Percentiles rank a stretch among this genome's conserved stretches.
Conservation (phyloP, 495 filamentous ascomycete genomes). For the Corynascus novoguineensis region DNA sequence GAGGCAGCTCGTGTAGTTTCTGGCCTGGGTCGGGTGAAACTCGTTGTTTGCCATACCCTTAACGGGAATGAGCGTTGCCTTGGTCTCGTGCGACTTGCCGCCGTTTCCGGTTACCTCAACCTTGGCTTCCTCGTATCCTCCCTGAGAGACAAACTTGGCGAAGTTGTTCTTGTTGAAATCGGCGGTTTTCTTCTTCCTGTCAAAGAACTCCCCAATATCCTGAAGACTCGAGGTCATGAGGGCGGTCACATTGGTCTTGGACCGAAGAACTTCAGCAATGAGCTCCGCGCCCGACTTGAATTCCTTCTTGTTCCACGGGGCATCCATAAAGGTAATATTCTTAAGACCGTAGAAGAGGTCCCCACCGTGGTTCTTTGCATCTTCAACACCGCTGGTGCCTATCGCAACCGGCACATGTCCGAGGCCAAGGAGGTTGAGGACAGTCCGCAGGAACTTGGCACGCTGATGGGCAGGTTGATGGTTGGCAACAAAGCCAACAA, state of each 20-base stretch:
- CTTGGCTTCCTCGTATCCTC: slow-evolving; percentile 9
- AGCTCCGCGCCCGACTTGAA: not conserved
- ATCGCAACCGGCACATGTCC: slow-evolving; percentile 6
- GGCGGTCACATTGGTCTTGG: slow-evolving; percentile 11
- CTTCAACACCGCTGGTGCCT: slow-evolving; percentile 6
- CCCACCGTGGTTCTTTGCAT: not conserved
- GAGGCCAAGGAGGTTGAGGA: slow-evolving; percentile 11
- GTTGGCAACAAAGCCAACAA: slow-evolving; percentile 19
- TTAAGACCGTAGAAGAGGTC: slow-evolving; percentile 17
- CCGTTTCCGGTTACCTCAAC: not conserved
- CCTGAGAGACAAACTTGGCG: slow-evolving; percentile 20
- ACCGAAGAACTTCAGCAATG: not conserved
- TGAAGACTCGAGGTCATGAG: slow-evolving; percentile 17
- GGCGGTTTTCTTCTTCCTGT: not conserved
- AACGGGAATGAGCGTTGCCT: not conserved
- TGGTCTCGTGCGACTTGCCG: not conserved
- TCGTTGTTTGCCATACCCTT: slow-evolving; percentile 15
- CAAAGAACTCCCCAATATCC: slow-evolving; percentile 19
- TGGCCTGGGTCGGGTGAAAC: not conserved
- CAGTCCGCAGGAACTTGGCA: slow-evolving; percentile 15
- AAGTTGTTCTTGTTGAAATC: slow-evolving; percentile 8
- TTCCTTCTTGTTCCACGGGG: not conserved
- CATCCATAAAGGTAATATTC: slow-evolving; percentile 12
- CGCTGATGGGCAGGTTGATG: slow-evolving; percentile 9
- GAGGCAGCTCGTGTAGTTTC: slow-evolving; percentile 6